Base-by-base conservation (phyloP, 139 green algal genomes). In the Volvox reticuliferus region DNA sequence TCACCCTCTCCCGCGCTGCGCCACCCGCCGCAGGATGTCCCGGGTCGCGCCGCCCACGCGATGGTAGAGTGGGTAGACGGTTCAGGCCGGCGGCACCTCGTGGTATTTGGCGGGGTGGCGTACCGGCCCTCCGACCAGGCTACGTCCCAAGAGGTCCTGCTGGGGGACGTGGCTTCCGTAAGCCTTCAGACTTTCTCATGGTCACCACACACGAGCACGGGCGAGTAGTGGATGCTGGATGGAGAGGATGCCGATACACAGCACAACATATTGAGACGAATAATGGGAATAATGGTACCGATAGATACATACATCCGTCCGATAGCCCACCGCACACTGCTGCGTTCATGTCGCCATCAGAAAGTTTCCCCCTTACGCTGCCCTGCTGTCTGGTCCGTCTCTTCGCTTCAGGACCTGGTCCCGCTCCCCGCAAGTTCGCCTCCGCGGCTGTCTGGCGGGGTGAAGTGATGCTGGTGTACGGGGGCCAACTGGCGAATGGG, bases 401-500 rank as follows among this genome's bases (percentile, higher is more conserved):
- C 44, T 55, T 55, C 44, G 5, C 44, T 55, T 55, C 35, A 89
- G 84, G 84, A 2, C 3, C 36, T 5, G 68, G 33, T 1, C 84
- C 84, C 16, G n/a, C 33, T 0, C 26, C 68, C 1, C 84, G 84
- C 37, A 80, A 81, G 68, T 44, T 71, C n/a, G 67, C 84, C 24
- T 71, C 36, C 21, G 84, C 68, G 12, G 68, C 28, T 5, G 26
- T 89, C 1, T 89, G 84, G 84, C 22, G 68, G 1, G 13, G 18
- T 26, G 37, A 89, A 6, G 26, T 89, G 16, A 89, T 89, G 84
- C 84, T 89, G 26, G 68, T 89, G 35, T 89, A 55, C 28, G 84
- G 84, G 61, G 84, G 84, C 2, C 19, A 67, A n/a, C 26, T 50
- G 26, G 68, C 67, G 17, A 44, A 80, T 26, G 68, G 36, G 2